A percentile compares a stretch with the other conserved stretches of the same genome.
These are phyloP conservation scores for Xylaria cubensis DNA, from an alignment of 495 filamentous ascomycete species.

Conservation along the genomic window DNA sequence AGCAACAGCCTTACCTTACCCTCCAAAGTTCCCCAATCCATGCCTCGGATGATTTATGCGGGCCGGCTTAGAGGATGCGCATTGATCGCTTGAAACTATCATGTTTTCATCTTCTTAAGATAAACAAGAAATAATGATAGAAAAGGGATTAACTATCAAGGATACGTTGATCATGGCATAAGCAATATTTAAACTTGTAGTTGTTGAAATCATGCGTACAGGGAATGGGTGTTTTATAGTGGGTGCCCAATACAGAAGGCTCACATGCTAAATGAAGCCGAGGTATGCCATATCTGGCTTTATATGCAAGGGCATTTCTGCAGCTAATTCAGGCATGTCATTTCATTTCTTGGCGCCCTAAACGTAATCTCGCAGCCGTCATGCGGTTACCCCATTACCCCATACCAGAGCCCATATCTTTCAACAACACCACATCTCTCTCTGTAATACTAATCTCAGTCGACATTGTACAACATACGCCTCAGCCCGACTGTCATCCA, in stretches of 20 bases:
- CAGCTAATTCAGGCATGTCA: conserved; percentile 16
- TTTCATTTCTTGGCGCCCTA: conserved; percentile 10
- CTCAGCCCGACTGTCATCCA: not conserved
- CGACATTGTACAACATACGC: not conserved
- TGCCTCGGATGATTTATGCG: too few species aligned
- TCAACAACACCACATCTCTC: not conserved
- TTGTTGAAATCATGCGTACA: not conserved
- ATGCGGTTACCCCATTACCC: conserved; percentile 12
- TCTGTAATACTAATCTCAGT: not conserved
- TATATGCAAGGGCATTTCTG: not conserved
- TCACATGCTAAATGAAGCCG: conserved; percentile 22
- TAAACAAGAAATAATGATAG: too few species aligned
- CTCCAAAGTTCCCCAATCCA: too few species aligned
- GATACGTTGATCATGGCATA: not conserved
- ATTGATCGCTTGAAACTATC: too few species aligned
- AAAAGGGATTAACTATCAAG: too few species aligned
- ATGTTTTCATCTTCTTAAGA: too few species aligned
- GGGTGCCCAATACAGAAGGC: not conserved
- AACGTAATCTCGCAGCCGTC: conserved; percentile 25
- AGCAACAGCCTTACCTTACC: too few species aligned
- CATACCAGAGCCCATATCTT: not conserved
- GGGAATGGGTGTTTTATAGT: not conserved
- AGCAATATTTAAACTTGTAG: not conserved
- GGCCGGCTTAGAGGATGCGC: too few species aligned
- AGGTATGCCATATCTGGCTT: conserved; percentile 3